Evolutionary conservation across 345 rosid genomes (phyloP).

Genomic region (Clausena lansium): DNA sequence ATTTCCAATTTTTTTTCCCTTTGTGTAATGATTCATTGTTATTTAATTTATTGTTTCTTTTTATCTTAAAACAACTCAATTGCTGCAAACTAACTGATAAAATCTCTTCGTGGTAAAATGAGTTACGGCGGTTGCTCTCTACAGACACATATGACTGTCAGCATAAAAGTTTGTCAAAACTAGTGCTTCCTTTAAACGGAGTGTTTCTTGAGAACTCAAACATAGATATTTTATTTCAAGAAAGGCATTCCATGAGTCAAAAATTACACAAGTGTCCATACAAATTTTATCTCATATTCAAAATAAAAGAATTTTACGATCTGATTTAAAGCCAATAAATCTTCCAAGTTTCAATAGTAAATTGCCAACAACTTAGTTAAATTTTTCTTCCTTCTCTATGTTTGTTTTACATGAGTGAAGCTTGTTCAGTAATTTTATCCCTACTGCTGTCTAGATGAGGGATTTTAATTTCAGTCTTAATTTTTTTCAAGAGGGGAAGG

Average conservation of each 20-base stretch:
- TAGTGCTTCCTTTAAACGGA: slow-evolving; percentile 1
- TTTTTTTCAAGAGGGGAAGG: slow-evolving; percentile 74
- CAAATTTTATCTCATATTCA: neutral
- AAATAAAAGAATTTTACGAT: too few relatives aligned
- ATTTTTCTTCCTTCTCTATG: neutral
- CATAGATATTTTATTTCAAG: neutral
- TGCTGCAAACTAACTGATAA: neutral
- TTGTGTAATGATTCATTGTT: neutral
- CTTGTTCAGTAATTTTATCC: neutral
- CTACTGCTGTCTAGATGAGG: neutral
- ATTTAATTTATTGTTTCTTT: neutral
- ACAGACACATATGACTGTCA: neutral
- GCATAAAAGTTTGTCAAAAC: neutral
- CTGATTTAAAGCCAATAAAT: neutral
- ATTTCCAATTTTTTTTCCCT: neutral
- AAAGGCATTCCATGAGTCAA: neutral
- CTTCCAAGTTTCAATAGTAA: neutral
- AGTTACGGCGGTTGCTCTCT: neutral
- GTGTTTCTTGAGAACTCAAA: neutral
- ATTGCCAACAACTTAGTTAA: neutral
- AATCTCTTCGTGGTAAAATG: neutral
- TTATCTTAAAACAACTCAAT: neutral
- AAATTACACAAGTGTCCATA: neutral
- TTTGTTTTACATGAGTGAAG: neutral
- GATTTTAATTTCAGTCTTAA: slow-evolving; percentile 8